phyloP scores from a whole-genome alignment of 2,329 filamentous ascomycete genomes.

The Ceratocystis colombiana region DNA sequence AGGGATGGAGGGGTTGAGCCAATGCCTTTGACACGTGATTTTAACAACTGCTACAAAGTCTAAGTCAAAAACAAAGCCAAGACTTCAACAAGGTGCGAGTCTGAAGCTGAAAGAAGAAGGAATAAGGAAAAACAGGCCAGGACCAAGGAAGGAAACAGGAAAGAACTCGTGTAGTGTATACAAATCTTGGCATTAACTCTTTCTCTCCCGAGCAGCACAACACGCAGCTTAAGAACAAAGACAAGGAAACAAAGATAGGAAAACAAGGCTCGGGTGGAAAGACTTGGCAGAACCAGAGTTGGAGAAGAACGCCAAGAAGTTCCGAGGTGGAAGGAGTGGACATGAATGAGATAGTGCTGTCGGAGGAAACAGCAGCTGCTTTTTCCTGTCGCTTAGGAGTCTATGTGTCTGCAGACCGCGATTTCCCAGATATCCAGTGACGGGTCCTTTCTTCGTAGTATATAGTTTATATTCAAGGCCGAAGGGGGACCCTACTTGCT shows the following conservation, averaged over 20 bases:
- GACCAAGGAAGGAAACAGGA: not conserved
- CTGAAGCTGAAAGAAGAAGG: constrained; percentile 3
- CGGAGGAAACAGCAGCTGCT: not conserved
- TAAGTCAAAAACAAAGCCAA: not conserved
- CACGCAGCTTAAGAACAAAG: not conserved
- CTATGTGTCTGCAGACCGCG: too few relatives aligned
- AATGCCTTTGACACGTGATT: constrained; percentile 1
- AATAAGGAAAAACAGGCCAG: not conserved
- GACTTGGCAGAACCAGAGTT: constrained; percentile 3
- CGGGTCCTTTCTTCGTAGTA: not conserved
- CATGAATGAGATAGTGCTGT: not conserved
- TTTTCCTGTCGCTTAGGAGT: not conserved
- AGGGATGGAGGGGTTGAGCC: not conserved
- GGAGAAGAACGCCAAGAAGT: constrained; percentile 4
- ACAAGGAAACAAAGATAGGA: not conserved
- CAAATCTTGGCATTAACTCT: constrained; percentile 16
- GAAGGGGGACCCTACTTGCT: not conserved
- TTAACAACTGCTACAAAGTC: not conserved
- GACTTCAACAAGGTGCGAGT: not conserved
- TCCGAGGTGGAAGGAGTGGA: not conserved
- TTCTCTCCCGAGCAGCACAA: constrained; percentile 3
- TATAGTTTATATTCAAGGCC: not conserved
- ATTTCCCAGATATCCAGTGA: too few relatives aligned
- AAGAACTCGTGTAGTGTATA: not conserved
- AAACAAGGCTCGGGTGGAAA: constrained; percentile 11